Conservation (phyloP, 2,329 filamentous ascomycete species). For the Mycogone perniciosa region DNA sequence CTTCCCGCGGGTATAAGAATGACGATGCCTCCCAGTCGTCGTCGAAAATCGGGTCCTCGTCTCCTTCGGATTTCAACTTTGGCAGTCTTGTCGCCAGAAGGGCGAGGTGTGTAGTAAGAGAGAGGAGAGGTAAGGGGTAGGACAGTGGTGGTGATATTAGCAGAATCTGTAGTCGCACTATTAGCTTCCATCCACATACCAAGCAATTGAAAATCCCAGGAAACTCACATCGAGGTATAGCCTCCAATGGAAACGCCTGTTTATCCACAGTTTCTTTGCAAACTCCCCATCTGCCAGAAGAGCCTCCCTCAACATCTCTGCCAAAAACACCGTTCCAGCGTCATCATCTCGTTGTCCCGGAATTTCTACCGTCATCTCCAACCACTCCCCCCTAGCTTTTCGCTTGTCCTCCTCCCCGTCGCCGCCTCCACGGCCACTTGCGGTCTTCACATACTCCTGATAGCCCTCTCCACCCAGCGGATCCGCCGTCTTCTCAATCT, state of each 20-base stretch:
- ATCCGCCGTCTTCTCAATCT: conserved; percentile 67
- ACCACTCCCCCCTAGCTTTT: conserved; percentile 61
- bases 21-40: conserved; percentile 90
- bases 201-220: not conserved
- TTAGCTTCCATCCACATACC: conserved; percentile 12
- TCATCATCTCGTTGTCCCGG: conserved; percentile 89
- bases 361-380: conserved; percentile 88
- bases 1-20: conserved; percentile 62
- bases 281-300: conserved; percentile 67
- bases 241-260: conserved; percentile 90
- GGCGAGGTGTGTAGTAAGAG: conserved; percentile 87
- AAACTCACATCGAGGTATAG: conserved; percentile 81
- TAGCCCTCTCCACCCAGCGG: conserved; percentile 20
- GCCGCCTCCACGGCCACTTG: conserved; percentile 31
- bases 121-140: conserved; percentile 88
- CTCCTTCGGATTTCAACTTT: conserved; percentile 75
- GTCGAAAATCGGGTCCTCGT: conserved; percentile 96
- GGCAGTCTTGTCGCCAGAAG: conserved; percentile 83
- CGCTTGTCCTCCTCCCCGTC: conserved; percentile 33
- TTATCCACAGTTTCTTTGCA: conserved; percentile 73
- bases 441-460: conserved; percentile 16
- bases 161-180: conserved; percentile 57
- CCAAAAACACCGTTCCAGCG: conserved; percentile 76
- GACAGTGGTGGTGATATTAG: conserved; percentile 89
- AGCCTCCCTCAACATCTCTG: conserved; percentile 83